Conservation (phyloP, 495 filamentous ascomycete species). For the Halenospora varia region DNA sequence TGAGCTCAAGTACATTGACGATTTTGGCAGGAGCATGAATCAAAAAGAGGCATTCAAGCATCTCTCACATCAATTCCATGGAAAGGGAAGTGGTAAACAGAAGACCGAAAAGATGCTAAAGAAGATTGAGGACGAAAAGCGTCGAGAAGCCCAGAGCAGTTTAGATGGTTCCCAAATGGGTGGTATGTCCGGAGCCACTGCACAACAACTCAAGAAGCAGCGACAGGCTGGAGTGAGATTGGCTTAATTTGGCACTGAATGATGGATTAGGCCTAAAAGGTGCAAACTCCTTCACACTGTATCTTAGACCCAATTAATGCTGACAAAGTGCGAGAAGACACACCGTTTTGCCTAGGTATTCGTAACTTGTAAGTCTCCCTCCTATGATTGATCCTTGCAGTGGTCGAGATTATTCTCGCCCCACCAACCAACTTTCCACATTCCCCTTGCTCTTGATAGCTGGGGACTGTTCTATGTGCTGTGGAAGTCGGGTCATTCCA, state of each 20-base stretch:
- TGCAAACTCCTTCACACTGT: conserved; percentile 28
- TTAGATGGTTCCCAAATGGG: conserved; percentile 78
- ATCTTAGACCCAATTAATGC: conserved; percentile 26
- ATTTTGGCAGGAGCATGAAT: conserved; percentile 76
- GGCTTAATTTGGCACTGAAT: conserved; percentile 39
- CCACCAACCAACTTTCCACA: too few species aligned
- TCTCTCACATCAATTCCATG: conserved; percentile 94
- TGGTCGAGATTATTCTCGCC: too few species aligned
- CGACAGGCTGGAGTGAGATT: conserved; percentile 86
- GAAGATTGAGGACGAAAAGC: conserved; percentile 96
- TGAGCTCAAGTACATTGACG: conserved; percentile 85
- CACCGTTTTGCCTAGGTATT: too few species aligned
- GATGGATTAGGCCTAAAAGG: conserved; percentile 22
- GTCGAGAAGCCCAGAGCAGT: conserved; percentile 71
- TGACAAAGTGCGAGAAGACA: conserved; percentile 20
- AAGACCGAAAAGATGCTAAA: conserved; percentile 97
- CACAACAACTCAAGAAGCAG: conserved; percentile 73
- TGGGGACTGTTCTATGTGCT: too few species aligned
- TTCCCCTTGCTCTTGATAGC: too few species aligned
- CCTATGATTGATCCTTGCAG: too few species aligned
- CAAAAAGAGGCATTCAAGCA: conserved; percentile 97
- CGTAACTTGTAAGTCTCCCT: too few species aligned
- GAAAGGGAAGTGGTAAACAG: conserved; percentile 93
- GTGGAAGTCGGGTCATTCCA: too few species aligned
- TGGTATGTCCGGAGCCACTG: conserved; percentile 77